Base-by-base conservation (phyloP, 257 asterid species). In the Osmanthus fragrans region DNA sequence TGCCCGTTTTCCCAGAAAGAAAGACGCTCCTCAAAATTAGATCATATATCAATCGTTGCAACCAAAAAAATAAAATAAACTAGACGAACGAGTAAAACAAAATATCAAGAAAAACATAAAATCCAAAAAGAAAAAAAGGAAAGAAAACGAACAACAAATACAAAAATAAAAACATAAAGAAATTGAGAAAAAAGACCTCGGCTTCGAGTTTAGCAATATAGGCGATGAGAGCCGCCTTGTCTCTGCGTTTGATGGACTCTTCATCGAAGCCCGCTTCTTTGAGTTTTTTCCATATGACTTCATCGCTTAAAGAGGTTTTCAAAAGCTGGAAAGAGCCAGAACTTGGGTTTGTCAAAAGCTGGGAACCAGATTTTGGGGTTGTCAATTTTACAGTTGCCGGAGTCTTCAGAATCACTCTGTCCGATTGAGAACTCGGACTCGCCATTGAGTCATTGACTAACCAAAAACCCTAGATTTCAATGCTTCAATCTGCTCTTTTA, bases 181-280 rank as follows among this genome's bases (percentile, higher is more conserved):
- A 10, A 51, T 40, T 18, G 25, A 19, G 36, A 73, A 74, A 81
- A 7, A 36, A 58, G 0, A 96, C 99, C 97, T 93, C 94, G 68
- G 93, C 88, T 89, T 96, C 97, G 64, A 93, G 88, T 85, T 91
- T 92, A 49, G 98, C 92, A 45, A 96, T 93, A 84, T 87, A 92
- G 56, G 98, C 95, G 73, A 96, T 88, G 51, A 93, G 97, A 16
- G 98, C 87, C 7, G 97, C 92, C 77, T 96, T 96, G 76, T 96
- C 99, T 72, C 97, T 87, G 66, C 96, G 97, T 75, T 92, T 92
- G 82, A 96, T 87, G 34, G 97, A 90, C 54, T 96, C 98, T 80
- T 96, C 98, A 77, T 93, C 98, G 71, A 96, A 90, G 3, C 98
- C 99, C 2, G 96, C 97, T 40, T 96, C 97, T 74, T 86, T 86